These are phyloP conservation scores for Metroxylon sagu DNA, from an alignment of 176 grass and related monocot species.

Conservation along the genomic window DNA sequence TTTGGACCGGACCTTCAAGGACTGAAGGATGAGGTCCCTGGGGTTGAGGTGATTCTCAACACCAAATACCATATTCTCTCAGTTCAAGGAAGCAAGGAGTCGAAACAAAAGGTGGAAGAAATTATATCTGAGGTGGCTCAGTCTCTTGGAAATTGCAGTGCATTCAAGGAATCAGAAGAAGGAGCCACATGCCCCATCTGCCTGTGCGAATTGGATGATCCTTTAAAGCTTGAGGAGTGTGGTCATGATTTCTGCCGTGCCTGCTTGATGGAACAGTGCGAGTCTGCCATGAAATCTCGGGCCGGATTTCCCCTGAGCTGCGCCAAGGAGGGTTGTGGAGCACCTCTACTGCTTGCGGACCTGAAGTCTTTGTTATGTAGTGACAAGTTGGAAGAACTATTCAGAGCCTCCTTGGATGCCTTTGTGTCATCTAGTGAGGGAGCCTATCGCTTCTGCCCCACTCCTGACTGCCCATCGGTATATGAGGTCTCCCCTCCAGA, in stretches of 20 bases:
- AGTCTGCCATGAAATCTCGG: conserved; percentile 52
- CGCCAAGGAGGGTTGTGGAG: conserved; percentile 50
- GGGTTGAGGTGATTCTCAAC: conserved; percentile 44
- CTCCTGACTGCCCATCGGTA: conserved; percentile 2
- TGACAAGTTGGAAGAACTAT: conserved; percentile 3
- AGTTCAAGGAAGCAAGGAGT: conserved; percentile 60
- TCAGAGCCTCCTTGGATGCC: not conserved
- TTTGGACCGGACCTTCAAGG: conserved; percentile 68
- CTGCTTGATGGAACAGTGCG: conserved; percentile 80
- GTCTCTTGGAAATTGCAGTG: conserved; percentile 20
- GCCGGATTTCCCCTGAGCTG: conserved; percentile 81
- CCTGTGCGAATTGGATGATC: conserved; percentile 79
- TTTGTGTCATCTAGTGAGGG: conserved; percentile 1
- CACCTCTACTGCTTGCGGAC: conserved; percentile 33
- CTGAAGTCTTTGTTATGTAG: not conserved
- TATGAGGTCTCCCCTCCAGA: not conserved
- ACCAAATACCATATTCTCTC: conserved; percentile 48
- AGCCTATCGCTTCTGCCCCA: not conserved
- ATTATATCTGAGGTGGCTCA: conserved; percentile 42
- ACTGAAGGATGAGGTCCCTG: conserved; percentile 49
- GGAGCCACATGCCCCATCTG: conserved; percentile 71
- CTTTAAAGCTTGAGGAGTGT: conserved; percentile 76
- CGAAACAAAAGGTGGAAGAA: conserved; percentile 57
- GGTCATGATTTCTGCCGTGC: conserved; percentile 64
- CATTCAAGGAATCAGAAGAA: conserved; percentile 14